phyloP scores from a whole-genome alignment of 2,329 filamentous ascomycete species.

The Ophiobolus disseminans region DNA sequence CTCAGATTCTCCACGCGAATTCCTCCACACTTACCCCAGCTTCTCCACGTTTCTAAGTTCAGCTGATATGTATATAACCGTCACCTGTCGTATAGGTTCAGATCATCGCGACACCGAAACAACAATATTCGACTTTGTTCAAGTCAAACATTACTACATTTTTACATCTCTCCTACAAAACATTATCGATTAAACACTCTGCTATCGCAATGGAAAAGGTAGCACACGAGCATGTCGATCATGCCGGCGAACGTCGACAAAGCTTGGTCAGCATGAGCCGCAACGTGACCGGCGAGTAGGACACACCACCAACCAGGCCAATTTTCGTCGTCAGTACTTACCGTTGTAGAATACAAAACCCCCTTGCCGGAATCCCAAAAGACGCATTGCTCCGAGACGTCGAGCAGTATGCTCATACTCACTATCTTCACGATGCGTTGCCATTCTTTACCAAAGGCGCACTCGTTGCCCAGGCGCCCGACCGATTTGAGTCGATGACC shows the following conservation, averaged over 20 bases:
- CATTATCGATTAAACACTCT: neutral
- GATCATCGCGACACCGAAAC: neutral
- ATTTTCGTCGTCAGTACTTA: neutral
- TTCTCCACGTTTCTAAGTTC: neutral
- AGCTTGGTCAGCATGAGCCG: constrained; percentile 14
- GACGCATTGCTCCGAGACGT: constrained; percentile 61
- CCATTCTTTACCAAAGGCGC: constrained; percentile 59
- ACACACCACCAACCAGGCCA: neutral
- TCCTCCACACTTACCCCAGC: neutral
- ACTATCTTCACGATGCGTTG: constrained; percentile 64
- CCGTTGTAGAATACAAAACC: constrained; percentile 58
- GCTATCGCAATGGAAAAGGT: neutral
- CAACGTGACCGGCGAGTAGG: constrained; percentile 26
- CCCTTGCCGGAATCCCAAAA: constrained; percentile 61
- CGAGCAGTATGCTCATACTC: constrained; percentile 68
- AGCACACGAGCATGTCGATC: neutral
- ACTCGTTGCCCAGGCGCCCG: constrained; percentile 73
- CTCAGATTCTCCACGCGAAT: neutral
- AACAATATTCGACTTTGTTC: neutral
- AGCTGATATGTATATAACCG: neutral
- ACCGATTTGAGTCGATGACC: constrained; percentile 66
- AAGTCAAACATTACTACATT: neutral
- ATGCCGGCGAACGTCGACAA: constrained; percentile 10
- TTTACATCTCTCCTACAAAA: neutral
- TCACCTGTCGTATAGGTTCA: neutral